phyloP scores from a whole-genome alignment of 2,329 filamentous ascomycete genomes.

The Diplocarpon mali region DNA sequence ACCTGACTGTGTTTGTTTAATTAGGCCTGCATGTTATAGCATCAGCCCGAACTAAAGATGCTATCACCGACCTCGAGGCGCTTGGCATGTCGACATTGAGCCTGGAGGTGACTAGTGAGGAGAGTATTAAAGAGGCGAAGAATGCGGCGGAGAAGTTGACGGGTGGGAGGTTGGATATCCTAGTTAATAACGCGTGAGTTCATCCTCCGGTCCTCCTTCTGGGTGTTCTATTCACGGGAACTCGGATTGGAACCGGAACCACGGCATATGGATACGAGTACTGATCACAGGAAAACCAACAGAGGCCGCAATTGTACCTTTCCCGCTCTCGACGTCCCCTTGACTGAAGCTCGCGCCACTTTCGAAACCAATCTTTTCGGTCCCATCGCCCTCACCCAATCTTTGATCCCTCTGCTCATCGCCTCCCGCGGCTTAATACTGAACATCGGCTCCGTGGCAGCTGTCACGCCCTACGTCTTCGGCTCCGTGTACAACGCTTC shows the following conservation, averaged over 20 bases:
- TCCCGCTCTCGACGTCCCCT: conserved; percentile 25
- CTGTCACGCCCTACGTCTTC: conserved; percentile 71
- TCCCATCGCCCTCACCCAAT: conserved; percentile 34
- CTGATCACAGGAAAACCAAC: background rate
- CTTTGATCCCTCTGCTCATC: conserved; percentile 28
- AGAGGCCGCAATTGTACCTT: conserved; percentile 19
- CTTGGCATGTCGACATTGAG: conserved; percentile 29
- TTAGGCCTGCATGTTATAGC: conserved; percentile 32
- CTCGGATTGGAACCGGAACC: no score
- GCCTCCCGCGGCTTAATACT: conserved; percentile 18
- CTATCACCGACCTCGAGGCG: conserved; percentile 22
- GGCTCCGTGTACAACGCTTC: conserved; percentile 88
- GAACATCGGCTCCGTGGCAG: conserved; percentile 30
- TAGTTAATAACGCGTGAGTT: conserved; percentile 13
- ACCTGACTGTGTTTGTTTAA: no score
- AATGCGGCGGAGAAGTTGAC: conserved; percentile 7
- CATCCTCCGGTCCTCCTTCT: background rate
- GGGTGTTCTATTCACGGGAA: no score
- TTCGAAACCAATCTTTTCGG: conserved; percentile 33
- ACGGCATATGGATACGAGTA: no score
- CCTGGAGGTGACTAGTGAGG: conserved; percentile 31
- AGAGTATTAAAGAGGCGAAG: conserved; percentile 17
- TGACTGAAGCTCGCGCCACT: conserved; percentile 23
- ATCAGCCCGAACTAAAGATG: conserved; percentile 29
- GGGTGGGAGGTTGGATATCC: conserved; percentile 11